Evolutionary conservation across 495 filamentous ascomycete genomes (phyloP).

Genomic region (Penicillium mononematosum): DNA sequence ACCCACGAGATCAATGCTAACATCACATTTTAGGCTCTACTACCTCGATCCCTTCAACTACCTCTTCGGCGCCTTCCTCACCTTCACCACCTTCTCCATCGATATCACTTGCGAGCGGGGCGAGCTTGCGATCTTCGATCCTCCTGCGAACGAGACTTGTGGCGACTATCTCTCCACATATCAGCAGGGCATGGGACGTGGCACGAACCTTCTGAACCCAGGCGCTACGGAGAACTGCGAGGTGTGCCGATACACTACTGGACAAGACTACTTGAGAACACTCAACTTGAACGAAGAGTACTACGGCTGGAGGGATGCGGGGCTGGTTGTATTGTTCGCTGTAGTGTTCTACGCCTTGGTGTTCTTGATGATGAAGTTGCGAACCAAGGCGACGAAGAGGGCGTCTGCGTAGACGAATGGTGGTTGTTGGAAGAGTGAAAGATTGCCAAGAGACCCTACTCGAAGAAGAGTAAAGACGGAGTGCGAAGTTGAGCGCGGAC

Average conservation of each 20-base stretch:
- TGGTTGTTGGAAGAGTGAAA: background rate
- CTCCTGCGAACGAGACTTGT: slow-evolving; percentile 50
- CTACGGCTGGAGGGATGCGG: slow-evolving; percentile 41
- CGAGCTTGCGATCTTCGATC: slow-evolving; percentile 56
- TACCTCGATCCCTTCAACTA: slow-evolving; percentile 68
- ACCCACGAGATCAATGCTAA: too few species aligned
- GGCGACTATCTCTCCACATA: slow-evolving; percentile 53
- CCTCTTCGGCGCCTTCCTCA: slow-evolving; percentile 22
- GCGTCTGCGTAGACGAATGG: slow-evolving; percentile 15
- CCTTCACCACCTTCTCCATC: too few species aligned
- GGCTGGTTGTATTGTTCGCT: too few species aligned
- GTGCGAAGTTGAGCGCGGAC: slow-evolving; percentile 13
- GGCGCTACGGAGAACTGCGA: slow-evolving; percentile 38
- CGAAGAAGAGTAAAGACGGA: slow-evolving; percentile 14
- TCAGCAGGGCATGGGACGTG: slow-evolving; percentile 45
- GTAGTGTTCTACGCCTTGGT: too few species aligned
- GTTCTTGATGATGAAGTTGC: slow-evolving; percentile 34
- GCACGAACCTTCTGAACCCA: slow-evolving; percentile 49
- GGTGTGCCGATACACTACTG: slow-evolving; percentile 52
- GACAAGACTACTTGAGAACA: slow-evolving; percentile 34
- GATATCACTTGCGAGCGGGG: slow-evolving; percentile 26
- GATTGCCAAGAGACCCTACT: slow-evolving; percentile 6
- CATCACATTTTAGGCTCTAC: slow-evolving; percentile 53
- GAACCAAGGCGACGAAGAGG: slow-evolving; percentile 36
- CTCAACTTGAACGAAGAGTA: slow-evolving; percentile 40